phyloP scores from a whole-genome alignment of 306 rosid species.

The Fragaria iinumae region DNA sequence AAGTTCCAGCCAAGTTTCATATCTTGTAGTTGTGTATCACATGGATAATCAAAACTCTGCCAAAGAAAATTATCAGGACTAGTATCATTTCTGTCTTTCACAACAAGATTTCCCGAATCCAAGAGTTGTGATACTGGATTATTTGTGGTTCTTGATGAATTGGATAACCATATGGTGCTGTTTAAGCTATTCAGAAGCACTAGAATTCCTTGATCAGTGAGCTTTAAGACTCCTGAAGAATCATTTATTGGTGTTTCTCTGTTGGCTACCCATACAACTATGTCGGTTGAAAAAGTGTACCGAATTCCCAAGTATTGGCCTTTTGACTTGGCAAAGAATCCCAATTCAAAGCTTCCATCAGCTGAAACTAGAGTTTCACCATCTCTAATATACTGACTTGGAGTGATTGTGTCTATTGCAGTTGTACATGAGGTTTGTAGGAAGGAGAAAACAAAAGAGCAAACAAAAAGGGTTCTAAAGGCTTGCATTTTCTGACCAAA shows the following conservation, averaged over 20 bases:
- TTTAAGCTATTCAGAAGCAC: slow-evolving; percentile 26
- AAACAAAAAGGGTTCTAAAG: not conserved
- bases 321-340: slow-evolving; percentile 17
- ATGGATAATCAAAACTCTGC: slow-evolving; percentile 41
- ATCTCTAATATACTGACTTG: not conserved
- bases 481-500: slow-evolving; percentile 8
- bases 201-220: slow-evolving; percentile 21
- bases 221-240: slow-evolving; percentile 19
- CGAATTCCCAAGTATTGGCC: slow-evolving; percentile 24
- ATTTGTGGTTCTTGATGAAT: slow-evolving; percentile 17
- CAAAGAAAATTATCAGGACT: slow-evolving; percentile 23
- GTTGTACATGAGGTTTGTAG: not conserved
- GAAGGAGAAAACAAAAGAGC: not conserved
- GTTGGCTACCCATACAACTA: slow-evolving; percentile 25
- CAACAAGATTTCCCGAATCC: slow-evolving; percentile 35
- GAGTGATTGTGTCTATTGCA: not conserved
- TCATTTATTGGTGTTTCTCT: slow-evolving; percentile 17
- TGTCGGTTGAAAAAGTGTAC: slow-evolving; percentile 1
- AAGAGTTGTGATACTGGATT: slow-evolving; percentile 29
- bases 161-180: slow-evolving; percentile 36
- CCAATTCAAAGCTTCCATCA: slow-evolving; percentile 18
- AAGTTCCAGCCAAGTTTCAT: slow-evolving; percentile 45
- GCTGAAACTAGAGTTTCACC: slow-evolving; percentile 15
- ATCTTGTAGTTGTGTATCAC: slow-evolving; percentile 7
- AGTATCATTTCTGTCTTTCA: slow-evolving; percentile 20